These are phyloP conservation scores for Mucor racemosus DNA, from an alignment of 371 early-diverging fungal genomes.

Conservation along the genomic window DNA sequence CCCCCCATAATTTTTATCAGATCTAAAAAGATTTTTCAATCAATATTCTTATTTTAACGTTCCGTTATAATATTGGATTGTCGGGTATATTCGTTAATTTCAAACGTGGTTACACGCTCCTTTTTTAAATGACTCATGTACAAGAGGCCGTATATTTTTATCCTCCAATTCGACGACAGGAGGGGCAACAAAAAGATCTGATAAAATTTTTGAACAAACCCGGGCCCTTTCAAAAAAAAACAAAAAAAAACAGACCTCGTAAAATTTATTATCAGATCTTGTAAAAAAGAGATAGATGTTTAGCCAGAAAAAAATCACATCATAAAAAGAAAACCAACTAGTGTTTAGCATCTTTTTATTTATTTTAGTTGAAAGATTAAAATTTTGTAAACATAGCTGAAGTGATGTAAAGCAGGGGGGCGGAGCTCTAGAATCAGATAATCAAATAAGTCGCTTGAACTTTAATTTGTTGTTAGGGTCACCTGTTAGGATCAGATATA, in stretches of 20 bases:
- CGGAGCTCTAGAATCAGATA: slow-evolving; percentile 36
- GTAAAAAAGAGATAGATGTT: neutral
- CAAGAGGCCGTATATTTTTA: neutral
- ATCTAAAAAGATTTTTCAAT: neutral
- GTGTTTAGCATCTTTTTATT: neutral
- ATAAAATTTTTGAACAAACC: slow-evolving; percentile 9
- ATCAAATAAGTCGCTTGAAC: slow-evolving; percentile 22
- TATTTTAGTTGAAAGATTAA: neutral
- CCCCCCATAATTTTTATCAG: slow-evolving; percentile 6
- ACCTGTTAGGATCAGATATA: slow-evolving; percentile 35
- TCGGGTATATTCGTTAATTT: slow-evolving; percentile 12
- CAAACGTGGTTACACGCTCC: slow-evolving; percentile 11
- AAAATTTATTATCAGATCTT: slow-evolving; percentile 20
- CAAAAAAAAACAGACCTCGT: neutral
- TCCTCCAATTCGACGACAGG: neutral
- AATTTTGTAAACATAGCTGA: slow-evolving; percentile 8
- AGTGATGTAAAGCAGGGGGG: slow-evolving; percentile 13
- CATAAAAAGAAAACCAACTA: neutral
- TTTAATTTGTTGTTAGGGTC: slow-evolving; percentile 20
- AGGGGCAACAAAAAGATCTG: slow-evolving; percentile 7
- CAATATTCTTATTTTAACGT: neutral
- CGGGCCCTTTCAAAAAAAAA: neutral
- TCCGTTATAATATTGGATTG: neutral
- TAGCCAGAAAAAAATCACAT: neutral
- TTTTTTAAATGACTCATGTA: slow-evolving; percentile 7